Base-by-base conservation (phyloP, 345 rosid species). In the Luvunga scandens region DNA sequence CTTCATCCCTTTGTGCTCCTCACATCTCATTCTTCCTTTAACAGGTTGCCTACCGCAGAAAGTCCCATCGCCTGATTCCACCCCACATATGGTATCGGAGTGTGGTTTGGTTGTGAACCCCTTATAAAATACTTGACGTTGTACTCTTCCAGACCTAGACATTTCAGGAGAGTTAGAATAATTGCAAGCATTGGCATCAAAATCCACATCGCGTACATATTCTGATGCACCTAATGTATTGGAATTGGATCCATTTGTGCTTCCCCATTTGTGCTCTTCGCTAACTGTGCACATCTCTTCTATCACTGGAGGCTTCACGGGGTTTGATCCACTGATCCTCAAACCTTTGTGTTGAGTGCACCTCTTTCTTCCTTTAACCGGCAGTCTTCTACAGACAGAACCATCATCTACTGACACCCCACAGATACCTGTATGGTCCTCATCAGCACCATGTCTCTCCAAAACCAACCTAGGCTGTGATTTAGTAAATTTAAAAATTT, bases 1-100 rank as follows among this genome's bases (percentile, higher is more conserved):
- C 80, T 82, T 89, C 94, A 87, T 83, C 68, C 95, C 97, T 83
- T 87, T 89, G 34, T 92, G 95, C 63, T 85, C 89, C 45, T 89
- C 85, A 6, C 97, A 91, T 75, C 95, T 84, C 81, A 86, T 81
- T 80, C 93, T 89, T 76, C 93, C 95, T 18, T 33, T 36, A 42
- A 83, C 80, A 80, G 90, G 84, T 79, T 75, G 85, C 80, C 68
- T 89, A 13, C 3, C 74, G 38, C 94, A 94, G 60, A 85, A 56
- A 38, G 75, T 75, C 68, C 90, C 90, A 75, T 90, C 71, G 9
- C 90, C 86, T 55, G 83, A 79, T 64, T 88, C 78, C 64, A 89
- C 89, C 63, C 93, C 93, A 74, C 95, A 94, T 6, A 62, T 55
- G 22, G 71, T 78, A 66, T 74, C 71, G 19, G 64, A 65, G 25